A percentile compares a stretch with the other conserved stretches of the same genome.
Evolutionary conservation across 179 eudicot species (phyloP).

Genomic region (Sideroxylon spinosum): DNA sequence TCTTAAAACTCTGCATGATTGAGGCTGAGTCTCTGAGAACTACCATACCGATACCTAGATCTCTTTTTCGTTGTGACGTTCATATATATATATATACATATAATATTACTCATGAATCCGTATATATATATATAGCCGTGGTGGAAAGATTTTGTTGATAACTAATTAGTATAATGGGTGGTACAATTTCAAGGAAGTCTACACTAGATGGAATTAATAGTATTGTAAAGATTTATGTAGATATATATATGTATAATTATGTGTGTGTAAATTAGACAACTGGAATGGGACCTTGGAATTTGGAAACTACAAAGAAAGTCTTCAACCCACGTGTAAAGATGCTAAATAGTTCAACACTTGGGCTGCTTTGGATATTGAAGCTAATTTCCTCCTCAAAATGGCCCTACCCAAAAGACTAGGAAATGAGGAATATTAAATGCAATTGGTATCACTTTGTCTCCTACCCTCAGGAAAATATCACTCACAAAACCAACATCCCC

Average conservation of each 20-base stretch:
- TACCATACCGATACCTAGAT: constrained; percentile 17
- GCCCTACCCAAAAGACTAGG: constrained; percentile 16
- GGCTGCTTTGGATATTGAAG: constrained; percentile 12
- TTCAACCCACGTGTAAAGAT: constrained; percentile 33
- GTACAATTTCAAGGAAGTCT: not conserved
- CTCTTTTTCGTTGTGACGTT: not conserved
- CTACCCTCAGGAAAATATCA: constrained; percentile 6
- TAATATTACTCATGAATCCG: not conserved
- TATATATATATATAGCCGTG: constrained; percentile 12
- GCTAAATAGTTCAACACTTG: constrained; percentile 24
- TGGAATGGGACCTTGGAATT: constrained; percentile 28
- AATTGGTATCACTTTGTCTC: constrained; percentile 15
- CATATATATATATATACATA: not conserved
- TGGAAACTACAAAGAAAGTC: constrained; percentile 25
- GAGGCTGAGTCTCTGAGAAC: constrained; percentile 12
- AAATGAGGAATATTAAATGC: constrained; percentile 9
- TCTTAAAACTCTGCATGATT: constrained; percentile 23
- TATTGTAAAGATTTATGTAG: not conserved
- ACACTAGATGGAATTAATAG: not conserved
- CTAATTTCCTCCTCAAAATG: not conserved
- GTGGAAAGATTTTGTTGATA: constrained; percentile 17
- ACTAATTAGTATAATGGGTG: not conserved
- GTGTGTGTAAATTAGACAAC: constrained; percentile 16
- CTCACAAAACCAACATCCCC: constrained; percentile 26
- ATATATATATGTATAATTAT: not conserved